Percentiles rank a stretch among this genome's conserved stretches.
Conservation (phyloP, 2,329 filamentous ascomycete genomes). For the Ustilaginoidea virens region DNA sequence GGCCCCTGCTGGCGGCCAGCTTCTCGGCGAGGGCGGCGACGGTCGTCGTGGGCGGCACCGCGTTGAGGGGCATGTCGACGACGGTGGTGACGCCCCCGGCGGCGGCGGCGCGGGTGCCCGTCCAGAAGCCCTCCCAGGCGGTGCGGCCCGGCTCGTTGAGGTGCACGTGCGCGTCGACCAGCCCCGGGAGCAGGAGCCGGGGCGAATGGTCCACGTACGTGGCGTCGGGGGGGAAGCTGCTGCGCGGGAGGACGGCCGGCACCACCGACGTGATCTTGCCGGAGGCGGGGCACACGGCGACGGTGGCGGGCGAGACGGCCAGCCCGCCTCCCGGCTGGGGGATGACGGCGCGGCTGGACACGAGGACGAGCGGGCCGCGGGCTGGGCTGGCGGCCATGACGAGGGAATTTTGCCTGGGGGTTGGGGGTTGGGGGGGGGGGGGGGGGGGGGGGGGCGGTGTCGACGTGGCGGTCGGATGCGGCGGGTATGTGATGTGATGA, state of each 20-base stretch:
- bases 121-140: constrained; percentile 97
- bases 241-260: constrained; percentile 56
- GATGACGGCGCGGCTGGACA: constrained; percentile 71
- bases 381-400: constrained; percentile 17
- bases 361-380: constrained; percentile 52
- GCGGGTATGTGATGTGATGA: too few relatives aligned
- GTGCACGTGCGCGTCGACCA: constrained; percentile 95
- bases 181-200: constrained; percentile 69
- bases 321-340: constrained; percentile 48
- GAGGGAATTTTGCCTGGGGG: too few relatives aligned
- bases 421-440: too few relatives aligned
- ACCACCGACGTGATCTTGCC: constrained; percentile 75
- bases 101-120: constrained; percentile 82
- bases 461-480: too few relatives aligned
- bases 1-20: constrained; percentile 62
- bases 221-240: constrained; percentile 56
- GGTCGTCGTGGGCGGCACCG: constrained; percentile 90
- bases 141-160: constrained; percentile 93
- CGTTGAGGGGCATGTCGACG: constrained; percentile 94
- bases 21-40: constrained; percentile 72
- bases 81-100: constrained; percentile 95
- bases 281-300: constrained; percentile 59
- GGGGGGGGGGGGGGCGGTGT: too few relatives aligned
- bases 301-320: constrained; percentile 62
- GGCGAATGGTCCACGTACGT: constrained; percentile 76